Base-by-base conservation (phyloP, 2,329 filamentous ascomycete genomes). In the Arthrobotrys megalospora region DNA sequence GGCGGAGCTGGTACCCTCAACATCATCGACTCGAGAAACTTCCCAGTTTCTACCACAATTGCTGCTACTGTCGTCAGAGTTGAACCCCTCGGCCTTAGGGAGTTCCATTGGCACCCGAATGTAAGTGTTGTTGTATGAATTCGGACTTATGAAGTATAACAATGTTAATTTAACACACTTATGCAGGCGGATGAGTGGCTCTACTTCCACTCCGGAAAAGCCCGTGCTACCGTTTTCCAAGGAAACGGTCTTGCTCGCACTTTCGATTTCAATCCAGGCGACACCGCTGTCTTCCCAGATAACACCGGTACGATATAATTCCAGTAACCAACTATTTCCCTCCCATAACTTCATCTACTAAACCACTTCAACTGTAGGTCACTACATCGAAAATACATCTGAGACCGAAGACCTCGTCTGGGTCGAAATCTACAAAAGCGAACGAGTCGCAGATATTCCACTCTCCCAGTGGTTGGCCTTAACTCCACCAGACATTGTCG, bases 91-190 rank as follows among this genome's bases (percentile, higher is more conserved):
- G 90, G 87, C 0, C 83, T 92, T 47, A 85, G 91, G 32, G 90
- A 92, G 84, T 84, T 92, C 34, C 90, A 92, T 81, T 92, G 90
- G 91, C 90, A 91, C 82, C 90, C 90, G 1, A 91, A 90, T 81
- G 89, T 90, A 82, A 84, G 87, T 8, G 16, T 55, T 65, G 75
- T 32, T n/a, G n/a, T n/a, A n/a, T n/a, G n/a, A 24, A 14, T 10
- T 63, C 32, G 43, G n/a, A 79, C 41, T 43, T 28, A 12, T 16
- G 11, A 11, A 6, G 16, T 8, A 58, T 43, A 32, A 64, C 4
- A n/a, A 34, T 7, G 3, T 7, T 76, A 28, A 50, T 50, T 43
- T 38, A 38, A 63, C 32, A 21, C 38, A 16, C 5, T 45, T 28
- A 11, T 60, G 5, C 73, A 90, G 88, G 89, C 89, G 4, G 89